Evolutionary conservation across 179 eudicot genomes (phyloP).

Genomic region (Spinacia oleracea): DNA sequence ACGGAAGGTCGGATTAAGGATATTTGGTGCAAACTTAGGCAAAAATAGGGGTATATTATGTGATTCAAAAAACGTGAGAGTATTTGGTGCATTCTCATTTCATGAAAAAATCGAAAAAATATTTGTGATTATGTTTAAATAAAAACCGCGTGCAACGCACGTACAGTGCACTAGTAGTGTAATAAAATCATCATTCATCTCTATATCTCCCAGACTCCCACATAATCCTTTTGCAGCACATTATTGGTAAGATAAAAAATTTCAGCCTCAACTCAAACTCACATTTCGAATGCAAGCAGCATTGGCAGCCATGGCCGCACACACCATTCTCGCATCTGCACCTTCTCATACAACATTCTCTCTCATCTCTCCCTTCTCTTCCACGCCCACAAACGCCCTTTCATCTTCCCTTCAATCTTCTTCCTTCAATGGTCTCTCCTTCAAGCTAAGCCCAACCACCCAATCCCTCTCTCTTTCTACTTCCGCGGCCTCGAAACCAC

Average conservation of each 20-base stretch:
- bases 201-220: too few relatives aligned
- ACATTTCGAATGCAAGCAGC: conserved; percentile 26
- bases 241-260: too few relatives aligned
- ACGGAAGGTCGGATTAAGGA: too few relatives aligned
- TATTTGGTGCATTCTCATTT: too few relatives aligned
- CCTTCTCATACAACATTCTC: conserved; percentile 19
- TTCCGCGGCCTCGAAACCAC: conserved; percentile 41
- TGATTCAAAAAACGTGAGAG: too few relatives aligned
- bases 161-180: too few relatives aligned
- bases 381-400: conserved; percentile 9
- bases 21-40: too few relatives aligned
- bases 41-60: too few relatives aligned
- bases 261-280: background rate
- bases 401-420: conserved; percentile 23
- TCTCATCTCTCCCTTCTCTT: conserved; percentile 13
- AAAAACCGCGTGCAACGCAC: too few relatives aligned
- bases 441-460: conserved; percentile 34
- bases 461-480: conserved; percentile 37
- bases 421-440: conserved; percentile 46
- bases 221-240: background rate
- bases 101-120: too few relatives aligned
- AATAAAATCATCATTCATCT: too few relatives aligned
- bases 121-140: too few relatives aligned
- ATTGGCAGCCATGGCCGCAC: conserved; percentile 52
- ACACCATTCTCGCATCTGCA: conserved; percentile 38